These are phyloP conservation scores for Hypoxylon sp. DNA, from an alignment of 2,329 filamentous ascomycete species.

Conservation along the genomic window DNA sequence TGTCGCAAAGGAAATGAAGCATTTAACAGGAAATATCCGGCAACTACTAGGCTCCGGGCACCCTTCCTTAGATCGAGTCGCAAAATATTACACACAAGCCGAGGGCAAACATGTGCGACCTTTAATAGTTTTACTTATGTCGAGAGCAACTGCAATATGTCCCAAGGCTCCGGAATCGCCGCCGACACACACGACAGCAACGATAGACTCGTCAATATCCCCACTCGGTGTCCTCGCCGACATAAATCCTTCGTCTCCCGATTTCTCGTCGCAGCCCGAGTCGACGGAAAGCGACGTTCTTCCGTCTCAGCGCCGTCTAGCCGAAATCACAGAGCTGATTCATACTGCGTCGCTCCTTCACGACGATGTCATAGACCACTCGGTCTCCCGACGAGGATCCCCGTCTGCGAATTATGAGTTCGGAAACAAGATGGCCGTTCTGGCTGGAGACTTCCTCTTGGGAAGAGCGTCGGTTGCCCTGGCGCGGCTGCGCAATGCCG, in stretches of 20 bases:
- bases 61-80: slow-evolving; percentile 91
- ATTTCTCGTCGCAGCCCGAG: slow-evolving; percentile 60
- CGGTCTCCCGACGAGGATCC: slow-evolving; percentile 83
- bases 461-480: slow-evolving; percentile 94
- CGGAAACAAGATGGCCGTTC: slow-evolving; percentile 98
- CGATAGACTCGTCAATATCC: slow-evolving; percentile 69
- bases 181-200: slow-evolving; percentile 60
- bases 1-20: slow-evolving; percentile 97
- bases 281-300: slow-evolving; percentile 78
- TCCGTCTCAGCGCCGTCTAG: slow-evolving; percentile 91
- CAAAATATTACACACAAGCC: slow-evolving; percentile 97
- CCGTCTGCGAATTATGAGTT: slow-evolving; percentile 95
- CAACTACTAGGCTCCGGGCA: slow-evolving; percentile 95
- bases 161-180: slow-evolving; percentile 67
- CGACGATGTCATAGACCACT: slow-evolving; percentile 98
- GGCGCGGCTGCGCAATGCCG: slow-evolving; percentile 89
- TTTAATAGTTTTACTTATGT: slow-evolving; percentile 96
- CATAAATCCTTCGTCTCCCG: slow-evolving; percentile 80
- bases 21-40: slow-evolving; percentile 91
- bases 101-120: slow-evolving; percentile 98
- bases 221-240: slow-evolving; percentile 77
- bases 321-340: slow-evolving; percentile 97
- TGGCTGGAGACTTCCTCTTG: slow-evolving; percentile 96
- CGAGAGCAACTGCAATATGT: slow-evolving; percentile 87
- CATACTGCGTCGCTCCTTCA: slow-evolving; percentile 97